Percentiles rank a stretch among this genome's conserved stretches.
These are phyloP conservation scores for Peterozyma toletana DNA, from an alignment of 805 yeast species.

Conservation along the genomic window DNA sequence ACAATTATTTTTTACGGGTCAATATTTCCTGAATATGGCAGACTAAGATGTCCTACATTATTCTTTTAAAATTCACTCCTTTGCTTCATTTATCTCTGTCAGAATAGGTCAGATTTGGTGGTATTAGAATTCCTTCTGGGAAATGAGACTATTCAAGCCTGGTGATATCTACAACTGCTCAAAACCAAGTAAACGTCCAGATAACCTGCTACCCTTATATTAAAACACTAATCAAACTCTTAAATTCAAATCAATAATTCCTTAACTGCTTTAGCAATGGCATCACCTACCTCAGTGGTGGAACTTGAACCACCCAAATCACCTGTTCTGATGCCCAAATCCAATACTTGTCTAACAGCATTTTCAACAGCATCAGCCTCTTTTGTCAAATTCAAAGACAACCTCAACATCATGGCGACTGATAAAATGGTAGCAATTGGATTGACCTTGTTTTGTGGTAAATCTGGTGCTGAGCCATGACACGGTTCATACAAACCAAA, in stretches of 20 bases:
- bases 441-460: slow-evolving; percentile 80
- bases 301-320: slow-evolving; percentile 82
- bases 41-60: no score
- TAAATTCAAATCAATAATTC: slow-evolving; percentile 31
- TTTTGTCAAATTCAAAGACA: slow-evolving; percentile 73
- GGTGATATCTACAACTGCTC: no score
- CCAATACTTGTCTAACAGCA: slow-evolving; percentile 81
- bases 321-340: slow-evolving; percentile 81
- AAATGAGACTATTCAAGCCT: no score
- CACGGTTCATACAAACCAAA: slow-evolving; percentile 98
- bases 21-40: no score
- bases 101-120: no score
- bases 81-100: no score
- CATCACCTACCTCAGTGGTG: slow-evolving; percentile 92
- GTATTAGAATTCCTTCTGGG: no score
- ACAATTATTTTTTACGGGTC: no score
- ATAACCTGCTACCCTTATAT: no score
- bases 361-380: slow-evolving; percentile 86
- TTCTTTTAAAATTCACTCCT: no score
- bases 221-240: no score
- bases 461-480: slow-evolving; percentile 98
- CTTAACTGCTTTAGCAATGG: slow-evolving; percentile 69
- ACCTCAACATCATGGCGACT: slow-evolving; percentile 94
- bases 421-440: slow-evolving; percentile 94
- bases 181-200: no score